Evolutionary conservation across 768 basidiomycete species (phyloP), one percentile per base, ranked within the genome.

Genomic region (Amanita polypyramis): DNA sequence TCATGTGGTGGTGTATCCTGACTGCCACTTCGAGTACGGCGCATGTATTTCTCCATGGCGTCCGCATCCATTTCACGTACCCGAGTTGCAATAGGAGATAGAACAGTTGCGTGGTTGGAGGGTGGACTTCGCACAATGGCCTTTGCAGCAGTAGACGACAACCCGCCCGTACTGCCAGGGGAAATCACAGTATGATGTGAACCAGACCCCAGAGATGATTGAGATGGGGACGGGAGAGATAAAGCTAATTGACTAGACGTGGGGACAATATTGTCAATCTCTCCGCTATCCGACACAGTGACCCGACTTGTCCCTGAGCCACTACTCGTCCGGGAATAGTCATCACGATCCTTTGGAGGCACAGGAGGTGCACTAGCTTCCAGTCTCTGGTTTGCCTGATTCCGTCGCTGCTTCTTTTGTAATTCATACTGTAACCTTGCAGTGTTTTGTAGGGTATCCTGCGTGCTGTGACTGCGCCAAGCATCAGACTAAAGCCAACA

Each of bases 31-130:
- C 89, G 77, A 67, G 85, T 86, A 49, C 89, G 76, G 52, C 76
- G 72, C 60, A 88, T 70, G 60, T 89, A 92, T 57, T 89, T 86
- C 61, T 89, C 87, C 72, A 85, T 87, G 32, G 89, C 90, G 59
- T 84, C 85, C 15, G 88, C 88, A 59, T 92, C 89, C 49, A 80
- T 74, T 64, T 89, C 84, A 55, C 81, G 77, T 73, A 92, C 82
- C 29, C 87, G 83, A 55, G 70, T 82, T 23, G 82, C 85, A 49
- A 92, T 76, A 2, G 87, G 89, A 2, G 89, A 85, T 46, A 90
- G 61, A 19, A 77, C 77, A 36, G 74, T 73, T 15, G 67, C 57
- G 34, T 63, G 61, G 47, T 62, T 65, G 8, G 45, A 50, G 38
- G 66, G 52, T 55, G 69, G 60, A 68, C 55, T 57, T 62, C 65